phyloP scores from a whole-genome alignment of 495 filamentous ascomycete genomes.

The Lasiosphaeria ovina region DNA sequence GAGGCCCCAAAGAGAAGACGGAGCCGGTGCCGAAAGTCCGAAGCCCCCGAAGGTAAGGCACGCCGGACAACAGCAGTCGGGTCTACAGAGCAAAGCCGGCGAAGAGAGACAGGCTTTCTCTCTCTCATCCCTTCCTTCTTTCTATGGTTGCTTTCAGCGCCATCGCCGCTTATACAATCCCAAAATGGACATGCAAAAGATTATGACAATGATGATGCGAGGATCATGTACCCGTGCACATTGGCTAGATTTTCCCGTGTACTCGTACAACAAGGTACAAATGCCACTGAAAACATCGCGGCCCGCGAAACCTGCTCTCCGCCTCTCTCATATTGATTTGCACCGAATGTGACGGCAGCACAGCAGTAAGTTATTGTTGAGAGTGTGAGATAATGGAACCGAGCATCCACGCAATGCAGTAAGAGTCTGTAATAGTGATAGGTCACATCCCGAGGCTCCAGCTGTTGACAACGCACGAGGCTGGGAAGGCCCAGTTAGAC shows the following conservation, averaged over 20 bases:
- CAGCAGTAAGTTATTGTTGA: not conserved
- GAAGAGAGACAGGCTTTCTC: not conserved
- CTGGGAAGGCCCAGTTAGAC: not conserved
- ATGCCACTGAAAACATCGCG: not conserved
- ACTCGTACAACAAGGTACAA: not conserved
- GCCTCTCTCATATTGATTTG: no score
- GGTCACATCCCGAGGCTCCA: not conserved
- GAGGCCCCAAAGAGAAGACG: not conserved
- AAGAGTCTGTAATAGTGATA: slow-evolving; percentile 1
- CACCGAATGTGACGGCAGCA: no score
- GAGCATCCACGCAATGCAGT: not conserved
- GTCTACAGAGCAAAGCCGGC: not conserved
- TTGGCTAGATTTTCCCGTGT: not conserved
- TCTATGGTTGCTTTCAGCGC: no score
- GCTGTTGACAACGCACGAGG: slow-evolving; percentile 6
- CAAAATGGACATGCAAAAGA: no score
- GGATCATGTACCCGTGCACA: not conserved
- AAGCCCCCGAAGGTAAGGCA: not conserved
- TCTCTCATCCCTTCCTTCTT: no score
- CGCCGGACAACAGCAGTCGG: not conserved
- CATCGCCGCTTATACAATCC: no score
- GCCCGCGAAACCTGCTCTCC: not conserved
- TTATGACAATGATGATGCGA: not conserved
- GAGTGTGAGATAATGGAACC: not conserved
- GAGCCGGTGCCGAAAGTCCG: not conserved